Conservation (phyloP, 139 green algal species). For the Chlorella ohadii region DNA sequence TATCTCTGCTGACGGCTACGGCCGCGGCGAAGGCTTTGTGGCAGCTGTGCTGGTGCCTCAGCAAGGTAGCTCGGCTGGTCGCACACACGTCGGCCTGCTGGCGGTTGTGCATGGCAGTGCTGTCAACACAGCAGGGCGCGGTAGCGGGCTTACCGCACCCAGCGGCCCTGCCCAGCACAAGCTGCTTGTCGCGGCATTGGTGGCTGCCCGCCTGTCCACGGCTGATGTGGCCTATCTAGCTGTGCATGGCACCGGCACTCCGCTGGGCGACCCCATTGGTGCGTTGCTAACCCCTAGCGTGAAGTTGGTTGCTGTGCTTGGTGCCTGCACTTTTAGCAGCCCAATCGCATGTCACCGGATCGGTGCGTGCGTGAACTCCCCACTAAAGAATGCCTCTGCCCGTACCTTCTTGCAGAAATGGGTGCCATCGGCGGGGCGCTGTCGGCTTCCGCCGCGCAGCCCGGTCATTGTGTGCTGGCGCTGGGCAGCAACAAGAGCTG, state of each 20-base stretch:
- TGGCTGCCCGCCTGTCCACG: conserved; percentile 14
- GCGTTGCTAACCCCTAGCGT: background rate
- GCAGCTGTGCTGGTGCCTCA: background rate
- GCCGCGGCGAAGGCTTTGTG: conserved; percentile 46
- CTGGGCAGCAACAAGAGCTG: conserved; percentile 56
- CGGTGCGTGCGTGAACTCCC: no score
- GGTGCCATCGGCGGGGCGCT: conserved; percentile 12
- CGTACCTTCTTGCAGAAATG: conserved; percentile 49
- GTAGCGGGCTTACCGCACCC: conserved; percentile 57
- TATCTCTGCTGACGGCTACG: conserved; percentile 70
- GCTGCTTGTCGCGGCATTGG: conserved; percentile 63
- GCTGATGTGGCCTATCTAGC: conserved; percentile 26
- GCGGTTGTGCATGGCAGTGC: conserved; percentile 51
- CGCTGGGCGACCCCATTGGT: conserved; percentile 57
- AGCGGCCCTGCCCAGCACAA: conserved; percentile 76
- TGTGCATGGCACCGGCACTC: conserved; percentile 66
- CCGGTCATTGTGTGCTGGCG: background rate
- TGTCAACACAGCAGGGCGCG: conserved; percentile 89
- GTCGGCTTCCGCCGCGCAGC: background rate
- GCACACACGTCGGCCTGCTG: conserved; percentile 34
- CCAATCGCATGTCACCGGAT: no score
- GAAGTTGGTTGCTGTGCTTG: background rate
- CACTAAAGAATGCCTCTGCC: no score
- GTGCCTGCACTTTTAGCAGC: background rate
- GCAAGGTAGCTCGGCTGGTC: background rate